Conservation (phyloP, 192 early-diverging fungal genomes). For the Chytriomyces sp. region DNA sequence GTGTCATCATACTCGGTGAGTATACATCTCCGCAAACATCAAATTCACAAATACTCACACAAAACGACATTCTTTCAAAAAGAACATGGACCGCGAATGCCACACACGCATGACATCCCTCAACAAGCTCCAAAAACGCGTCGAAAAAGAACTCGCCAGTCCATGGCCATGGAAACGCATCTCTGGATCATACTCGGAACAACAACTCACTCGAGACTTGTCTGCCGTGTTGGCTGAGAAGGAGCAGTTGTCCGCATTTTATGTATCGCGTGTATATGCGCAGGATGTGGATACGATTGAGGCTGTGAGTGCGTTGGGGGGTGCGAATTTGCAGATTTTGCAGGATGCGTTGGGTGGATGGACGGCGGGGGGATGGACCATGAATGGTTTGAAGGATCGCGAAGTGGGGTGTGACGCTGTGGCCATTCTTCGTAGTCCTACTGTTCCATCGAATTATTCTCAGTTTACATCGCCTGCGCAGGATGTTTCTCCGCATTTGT, state of each 20-base stretch:
- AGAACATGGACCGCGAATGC: constrained; percentile 7
- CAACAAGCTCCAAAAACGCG: not conserved
- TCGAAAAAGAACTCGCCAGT: not conserved
- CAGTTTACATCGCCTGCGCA: not conserved
- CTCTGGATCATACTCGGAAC: not conserved
- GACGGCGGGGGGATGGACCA: not conserved
- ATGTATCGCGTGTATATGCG: not conserved
- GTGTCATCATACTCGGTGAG: constrained; percentile 6
- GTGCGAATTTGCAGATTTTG: not conserved
- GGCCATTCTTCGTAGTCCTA: no score
- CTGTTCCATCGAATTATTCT: no score
- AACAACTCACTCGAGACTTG: not conserved
- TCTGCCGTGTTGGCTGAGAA: not conserved
- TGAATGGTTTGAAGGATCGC: not conserved
- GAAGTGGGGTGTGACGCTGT: no score
- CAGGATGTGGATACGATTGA: not conserved
- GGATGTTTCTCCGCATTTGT: not conserved
- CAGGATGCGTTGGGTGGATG: not conserved
- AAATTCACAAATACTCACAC: no score
- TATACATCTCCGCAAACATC: no score
- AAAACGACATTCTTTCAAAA: no score
- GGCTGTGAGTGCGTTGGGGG: not conserved
- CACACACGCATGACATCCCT: not conserved
- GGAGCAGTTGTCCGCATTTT: not conserved
- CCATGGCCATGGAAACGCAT: not conserved